These are phyloP conservation scores for Saturnispora sekii DNA, from an alignment of 805 yeast species.

Conservation along the genomic window DNA sequence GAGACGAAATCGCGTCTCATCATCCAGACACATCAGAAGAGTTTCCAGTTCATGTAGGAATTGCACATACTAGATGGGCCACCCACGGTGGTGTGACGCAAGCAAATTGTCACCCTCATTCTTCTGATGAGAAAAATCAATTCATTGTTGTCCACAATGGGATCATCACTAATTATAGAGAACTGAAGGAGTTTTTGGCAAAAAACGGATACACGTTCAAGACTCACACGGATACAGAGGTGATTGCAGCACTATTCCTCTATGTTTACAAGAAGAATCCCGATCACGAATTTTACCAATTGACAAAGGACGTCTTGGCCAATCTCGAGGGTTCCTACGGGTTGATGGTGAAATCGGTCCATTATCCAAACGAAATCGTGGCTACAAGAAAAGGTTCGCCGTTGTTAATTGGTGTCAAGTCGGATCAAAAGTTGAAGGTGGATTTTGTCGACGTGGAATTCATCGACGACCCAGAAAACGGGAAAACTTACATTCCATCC, in stretches of 20 bases:
- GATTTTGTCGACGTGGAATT: constrained; percentile 98
- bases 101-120: constrained; percentile 90
- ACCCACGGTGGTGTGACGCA: constrained; percentile 93
- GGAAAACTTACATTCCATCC: constrained; percentile 22
- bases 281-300: constrained; percentile 78
- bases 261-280: constrained; percentile 76
- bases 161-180: constrained; percentile 92
- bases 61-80: constrained; percentile 99
- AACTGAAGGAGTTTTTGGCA: constrained; percentile 69
- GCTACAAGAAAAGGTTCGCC: constrained; percentile 99
- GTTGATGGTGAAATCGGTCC: constrained; percentile 79
- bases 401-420: constrained; percentile 90
- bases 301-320: constrained; percentile 83
- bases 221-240: constrained; percentile 95
- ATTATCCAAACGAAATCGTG: constrained; percentile 90
- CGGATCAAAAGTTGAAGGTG: constrained; percentile 89
- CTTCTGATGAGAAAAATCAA: constrained; percentile 74
- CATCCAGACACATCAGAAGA: constrained; percentile 50
- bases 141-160: constrained; percentile 96
- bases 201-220: constrained; percentile 77
- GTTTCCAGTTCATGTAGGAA: constrained; percentile 84
- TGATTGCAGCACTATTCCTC: constrained; percentile 91
- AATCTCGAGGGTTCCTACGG: constrained; percentile 98
- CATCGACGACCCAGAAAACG: constrained; percentile 45
- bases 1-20: constrained; percentile 43